Evolutionary conservation across 179 eudicot species (phyloP), one percentile per base, ranked within the genome.

Genomic region (Heliamphora pulchella): DNA sequence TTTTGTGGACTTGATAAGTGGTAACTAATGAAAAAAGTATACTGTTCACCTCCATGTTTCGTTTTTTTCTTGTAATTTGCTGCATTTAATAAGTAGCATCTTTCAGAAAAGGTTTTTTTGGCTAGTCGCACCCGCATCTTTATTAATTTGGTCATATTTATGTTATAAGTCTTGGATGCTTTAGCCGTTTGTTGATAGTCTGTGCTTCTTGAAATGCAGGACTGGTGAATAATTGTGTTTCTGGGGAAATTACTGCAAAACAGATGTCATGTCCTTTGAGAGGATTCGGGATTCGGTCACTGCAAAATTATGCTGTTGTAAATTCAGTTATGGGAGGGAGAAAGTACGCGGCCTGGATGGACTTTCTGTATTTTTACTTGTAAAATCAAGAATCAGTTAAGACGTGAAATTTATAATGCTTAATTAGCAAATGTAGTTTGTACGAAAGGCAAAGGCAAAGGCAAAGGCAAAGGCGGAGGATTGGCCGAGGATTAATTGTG

Each of bases 151-250:
- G 31, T 31, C 31, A 31, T 31, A 31, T 31, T 31, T 31, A 31
- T 31, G 31, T 31, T 31, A 31, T 31, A 31, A 31, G 31, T 31
- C 31, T 31, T 59, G 50, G 53, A 75, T 41, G 8, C 8, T 0
- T 58, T 7, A 5, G 2, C 51, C 17, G 39, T 59, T 15, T 11
- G 17, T 57, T 8, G 48, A n/a, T 58, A 13, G 41, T 59, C 78
- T 75, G 17, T 15, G 8, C 31, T 59, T n/a, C 67, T 43, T 43
- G 53, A 58, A 59, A 75, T 75, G 78, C 78, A 75, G 78, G 77
- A 41, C 48, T 8, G 8, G 2, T 39, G 50, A 4, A 39, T 13
- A 41, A 67, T 41, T 39, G 15, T 65, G 43, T 31, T 4, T 66
- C 1, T 0, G 18, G 8, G 13, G 46, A 43, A 41, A 55, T 1